Evolutionary conservation across 306 rosid species (phyloP), one percentile per base, ranked within the genome.

Genomic region (Fagus crenata): DNA sequence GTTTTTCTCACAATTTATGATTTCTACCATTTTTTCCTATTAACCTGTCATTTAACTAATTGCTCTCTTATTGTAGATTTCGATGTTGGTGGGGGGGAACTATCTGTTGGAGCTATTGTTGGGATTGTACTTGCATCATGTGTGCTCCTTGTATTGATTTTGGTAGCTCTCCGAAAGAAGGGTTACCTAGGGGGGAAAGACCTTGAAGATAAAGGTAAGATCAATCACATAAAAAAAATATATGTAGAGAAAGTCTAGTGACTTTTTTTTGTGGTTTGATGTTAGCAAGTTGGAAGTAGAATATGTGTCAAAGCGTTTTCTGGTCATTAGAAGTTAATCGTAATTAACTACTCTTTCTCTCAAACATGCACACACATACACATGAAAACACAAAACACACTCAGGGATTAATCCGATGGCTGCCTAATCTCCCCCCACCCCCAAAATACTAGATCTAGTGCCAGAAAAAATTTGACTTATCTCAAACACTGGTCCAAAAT

Each of bases 51-150:
- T 56, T 46, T 67, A 51, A 63, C 61, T 32, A 0, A 70, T 75
- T 75, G 9, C 32, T 39, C 68, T 78, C 31, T 37, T 58, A 40
- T 60, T 53, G 3, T 67, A 90, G 96, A 89, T 67, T 92, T 87
- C 53, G 74, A 84, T 51, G 79, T 87, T 65, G 18, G 80, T 22
- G 28, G 28, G 12, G 82, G 87, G 15, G 86, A 89, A 5, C 51
- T 89, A 39, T 84, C 96, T 68, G 75, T 84, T 69, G 89, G 89
- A 75, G 85, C 83, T 56, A 90, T 89, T 69, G 84, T 82, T 31
- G 97, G 93, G 69, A 91, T 89, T 81, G 94, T 89, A 77, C 79
- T 73, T 53, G 92, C 81, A 36, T 81, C 82, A 22, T 84, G 85
- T 41, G 81, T 73, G 51, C 8, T 83, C 5, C 67, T 84, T 70